Evolutionary conservation across 2,329 filamentous ascomycete species (phyloP), one percentile per base, ranked within the genome.

Genomic region (Colletotrichum gloeosporioides): DNA sequence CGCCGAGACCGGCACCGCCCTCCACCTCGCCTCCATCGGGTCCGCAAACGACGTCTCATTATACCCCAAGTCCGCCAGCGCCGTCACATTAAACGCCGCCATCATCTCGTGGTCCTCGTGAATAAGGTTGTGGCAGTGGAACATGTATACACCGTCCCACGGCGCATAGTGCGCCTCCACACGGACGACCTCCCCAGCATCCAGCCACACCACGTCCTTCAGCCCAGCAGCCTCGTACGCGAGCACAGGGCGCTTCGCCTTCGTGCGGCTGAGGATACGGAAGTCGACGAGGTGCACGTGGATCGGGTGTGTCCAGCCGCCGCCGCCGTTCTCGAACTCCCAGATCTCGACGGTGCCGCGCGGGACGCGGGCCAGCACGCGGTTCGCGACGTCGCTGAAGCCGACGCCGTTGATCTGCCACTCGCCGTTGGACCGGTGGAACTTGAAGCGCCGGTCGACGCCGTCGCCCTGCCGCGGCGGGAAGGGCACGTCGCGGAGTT

Each of bases 251-350:
- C 86, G 84, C 25, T 65, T 27, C 12, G 86, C 86, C 6, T 88
- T 88, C 0, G 80, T 86, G 22, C 90, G 88, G 9, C 83, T 85
- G 27, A 91, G 78, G 44, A 92, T 84, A 71, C 89, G 87, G 81
- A 92, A 90, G 79, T 92, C 90, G 64, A 93, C 87, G 2, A 92
- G 85, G 79, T 92, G 91, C 64, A 92, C 87, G 80, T 92, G 91
- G 36, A 89, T 83, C 1, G 90, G 90, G 78, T 92, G 90, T 3
- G 87, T 86, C 81, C 88, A 89, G 31, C 86, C 87, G 18, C 88
- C 89, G 16, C 85, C 85, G 31, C 82, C 84, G 80, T 92, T 91
- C 75, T 86, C 83, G 8, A 90, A 82, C 79, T 87, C 84, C 88
- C 88, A 90, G 65, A 87, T 83, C 81, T 90, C 86, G 8, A 87